phyloP scores from a whole-genome alignment of 179 eudicot species.

The Beta corolliflora region DNA sequence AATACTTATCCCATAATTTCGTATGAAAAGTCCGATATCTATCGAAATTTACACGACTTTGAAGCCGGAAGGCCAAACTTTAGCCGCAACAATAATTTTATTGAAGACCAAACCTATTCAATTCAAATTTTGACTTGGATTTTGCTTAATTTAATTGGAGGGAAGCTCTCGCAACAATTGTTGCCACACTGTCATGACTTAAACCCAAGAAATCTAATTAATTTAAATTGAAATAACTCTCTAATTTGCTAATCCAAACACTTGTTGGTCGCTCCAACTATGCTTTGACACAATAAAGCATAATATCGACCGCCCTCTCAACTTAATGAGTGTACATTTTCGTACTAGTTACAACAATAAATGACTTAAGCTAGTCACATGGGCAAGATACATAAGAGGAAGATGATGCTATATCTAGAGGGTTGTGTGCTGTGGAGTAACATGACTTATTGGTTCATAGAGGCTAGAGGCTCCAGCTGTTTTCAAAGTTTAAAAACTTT shows the following conservation, averaged over 20 bases:
- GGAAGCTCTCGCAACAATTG: too few species aligned
- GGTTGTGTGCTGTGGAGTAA: background rate
- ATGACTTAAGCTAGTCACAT: constrained; percentile 13
- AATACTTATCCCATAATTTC: background rate
- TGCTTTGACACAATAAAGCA: background rate
- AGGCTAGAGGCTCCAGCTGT: background rate
- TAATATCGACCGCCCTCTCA: background rate
- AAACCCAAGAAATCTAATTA: too few species aligned
- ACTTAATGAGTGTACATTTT: background rate
- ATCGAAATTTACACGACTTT: background rate
- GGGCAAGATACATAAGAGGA: background rate
- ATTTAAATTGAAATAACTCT: too few species aligned
- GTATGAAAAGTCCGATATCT: background rate
- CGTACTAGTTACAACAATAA: background rate
- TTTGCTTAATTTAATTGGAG: too few species aligned
- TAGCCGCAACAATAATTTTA: too few species aligned
- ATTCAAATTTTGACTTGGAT: too few species aligned
- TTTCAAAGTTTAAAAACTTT: background rate
- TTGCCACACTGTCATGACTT: too few species aligned
- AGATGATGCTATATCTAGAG: background rate
- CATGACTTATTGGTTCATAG: background rate
- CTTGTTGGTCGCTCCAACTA: too few species aligned
- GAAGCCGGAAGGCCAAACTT: background rate
- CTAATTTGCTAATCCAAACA: too few species aligned
- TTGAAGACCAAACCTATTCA: too few species aligned